These are phyloP conservation scores for Dendryphion nanum DNA, from an alignment of 2,329 filamentous ascomycete genomes.

Conservation along the genomic window DNA sequence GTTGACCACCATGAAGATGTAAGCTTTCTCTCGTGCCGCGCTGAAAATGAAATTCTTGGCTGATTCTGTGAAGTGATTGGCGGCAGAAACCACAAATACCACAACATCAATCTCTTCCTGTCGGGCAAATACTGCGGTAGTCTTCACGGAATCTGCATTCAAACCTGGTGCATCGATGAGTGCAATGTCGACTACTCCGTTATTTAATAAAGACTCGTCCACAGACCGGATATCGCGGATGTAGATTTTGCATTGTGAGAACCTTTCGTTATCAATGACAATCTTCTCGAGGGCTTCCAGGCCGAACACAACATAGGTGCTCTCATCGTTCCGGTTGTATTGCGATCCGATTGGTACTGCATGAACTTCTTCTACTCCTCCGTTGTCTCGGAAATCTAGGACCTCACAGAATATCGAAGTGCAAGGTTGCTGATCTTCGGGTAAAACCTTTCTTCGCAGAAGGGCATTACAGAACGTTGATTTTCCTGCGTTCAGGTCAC, in stretches of 20 bases:
- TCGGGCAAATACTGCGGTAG: slow-evolving; percentile 91
- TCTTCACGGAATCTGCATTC: slow-evolving; percentile 95
- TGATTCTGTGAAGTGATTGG: slow-evolving; percentile 96
- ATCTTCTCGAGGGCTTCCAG: slow-evolving; percentile 81
- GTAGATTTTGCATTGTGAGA: slow-evolving; percentile 95
- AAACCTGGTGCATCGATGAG: slow-evolving; percentile 94
- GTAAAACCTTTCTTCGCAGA: slow-evolving; percentile 83
- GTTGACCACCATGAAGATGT: slow-evolving; percentile 98
- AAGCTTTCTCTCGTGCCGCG: slow-evolving; percentile 93
- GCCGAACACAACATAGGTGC: slow-evolving; percentile 84
- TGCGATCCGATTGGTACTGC: slow-evolving; percentile 77
- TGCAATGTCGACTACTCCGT: slow-evolving; percentile 96
- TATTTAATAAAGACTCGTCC: slow-evolving; percentile 92
- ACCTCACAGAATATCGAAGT: slow-evolving; percentile 99
- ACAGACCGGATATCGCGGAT: slow-evolving; percentile 85
- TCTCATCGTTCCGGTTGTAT: slow-evolving; percentile 89
- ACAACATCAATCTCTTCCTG: slow-evolving; percentile 99
- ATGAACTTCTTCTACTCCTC: slow-evolving; percentile 89
- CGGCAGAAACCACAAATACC: slow-evolving; percentile 95
- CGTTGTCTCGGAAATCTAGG: slow-evolving; percentile 86
- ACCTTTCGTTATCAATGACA: slow-evolving; percentile 82
- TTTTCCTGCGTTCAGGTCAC: slow-evolving; percentile 95
- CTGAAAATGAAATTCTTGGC: slow-evolving; percentile 98
- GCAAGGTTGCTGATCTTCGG: slow-evolving; percentile 96
- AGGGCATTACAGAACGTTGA: slow-evolving; percentile 99